Base-by-base conservation (phyloP, 495 filamentous ascomycete species). In the Amphirosellinia nigrospora region DNA sequence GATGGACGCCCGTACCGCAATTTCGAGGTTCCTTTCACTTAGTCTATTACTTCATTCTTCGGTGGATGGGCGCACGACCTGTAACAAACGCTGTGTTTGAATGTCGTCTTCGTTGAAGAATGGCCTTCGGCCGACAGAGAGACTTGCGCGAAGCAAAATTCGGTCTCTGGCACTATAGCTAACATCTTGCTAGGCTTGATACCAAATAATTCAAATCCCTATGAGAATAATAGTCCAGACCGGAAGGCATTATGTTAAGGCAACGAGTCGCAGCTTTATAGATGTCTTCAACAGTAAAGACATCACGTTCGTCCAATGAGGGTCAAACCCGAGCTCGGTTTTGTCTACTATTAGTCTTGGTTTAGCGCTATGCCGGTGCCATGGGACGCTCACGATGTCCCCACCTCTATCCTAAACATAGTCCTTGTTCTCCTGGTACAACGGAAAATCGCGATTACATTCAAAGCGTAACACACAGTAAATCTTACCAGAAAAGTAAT, bases 1-100 rank as follows among this genome's bases (percentile, higher is more conserved):
- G 66, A 66, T 87, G 78, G 3, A 89, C 70, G 45, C 79, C 13
- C 82, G 80, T 9, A 87, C 78, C 71, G 86, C 87, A 75, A 83
- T 79, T 70, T 87, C 85, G 15, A 88, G 71, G 66, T 86, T 86
- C 43, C 79, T 72, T 3, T 78, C 64, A 4, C 56, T 66, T 11
- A 84, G 76, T 21, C 66, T 64, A 16, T 63, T 63, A 10, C 48
- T 52, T 28, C 60, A 56, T 67, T 79, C 77, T 28, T 48, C 16
- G 6, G 58, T 41, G 15, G 72, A 74, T 19, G 72, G 72, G 30
- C 64, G 72, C 70, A 39, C 71, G 8, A 65, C 60, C 56, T 39
- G 55, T n/a, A 59, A 46, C 23, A 46, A 38, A 21, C 58, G 59
- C 19, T 63, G 48, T 55, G 59, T 55, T 55, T 55, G 68, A 64